Percentiles rank a stretch among this genome's conserved stretches.
Conservation (phyloP, 2,329 filamentous ascomycete species). For the Sporothrix euskadiensis region DNA sequence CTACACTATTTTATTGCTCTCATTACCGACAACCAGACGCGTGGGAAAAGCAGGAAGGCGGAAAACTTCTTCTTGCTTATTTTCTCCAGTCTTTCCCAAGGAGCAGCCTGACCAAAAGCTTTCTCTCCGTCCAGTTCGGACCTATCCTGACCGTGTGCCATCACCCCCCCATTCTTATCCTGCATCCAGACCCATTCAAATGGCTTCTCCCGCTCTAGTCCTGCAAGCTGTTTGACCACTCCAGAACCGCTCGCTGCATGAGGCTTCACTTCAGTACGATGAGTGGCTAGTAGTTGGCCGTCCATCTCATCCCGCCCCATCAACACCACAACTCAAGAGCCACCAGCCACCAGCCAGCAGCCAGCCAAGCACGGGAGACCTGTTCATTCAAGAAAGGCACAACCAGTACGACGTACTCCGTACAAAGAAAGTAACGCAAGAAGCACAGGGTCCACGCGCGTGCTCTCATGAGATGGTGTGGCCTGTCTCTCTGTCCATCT, state of each 20-base stretch:
- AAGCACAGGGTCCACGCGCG: background rate
- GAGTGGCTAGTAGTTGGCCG: constrained; percentile 41
- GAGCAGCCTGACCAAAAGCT: background rate
- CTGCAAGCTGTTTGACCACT: constrained; percentile 34
- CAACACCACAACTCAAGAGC: constrained; percentile 35
- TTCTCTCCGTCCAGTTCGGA: background rate
- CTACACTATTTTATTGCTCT: constrained; percentile 3
- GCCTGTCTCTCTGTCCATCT: background rate
- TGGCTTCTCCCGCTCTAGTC: constrained; percentile 37
- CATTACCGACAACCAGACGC: constrained; percentile 16
- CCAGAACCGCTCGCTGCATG: constrained; percentile 43
- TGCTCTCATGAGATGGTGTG: constrained; percentile 17
- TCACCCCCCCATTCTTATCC: background rate
- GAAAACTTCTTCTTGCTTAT: background rate
- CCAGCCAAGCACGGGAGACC: constrained; percentile 31
- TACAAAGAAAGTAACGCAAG: constrained; percentile 3
- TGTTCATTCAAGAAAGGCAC: background rate
- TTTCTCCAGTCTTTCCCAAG: background rate
- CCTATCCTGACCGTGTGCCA: background rate
- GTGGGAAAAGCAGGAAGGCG: constrained; percentile 6
- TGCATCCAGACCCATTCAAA: constrained; percentile 15
- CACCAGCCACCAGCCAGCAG: constrained; percentile 36
- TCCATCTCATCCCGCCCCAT: constrained; percentile 38
- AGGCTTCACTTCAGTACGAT: constrained; percentile 40
- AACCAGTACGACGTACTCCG: background rate